Conservation (phyloP, 768 basidiomycete genomes). For the Psilocybe cubensis region DNA sequence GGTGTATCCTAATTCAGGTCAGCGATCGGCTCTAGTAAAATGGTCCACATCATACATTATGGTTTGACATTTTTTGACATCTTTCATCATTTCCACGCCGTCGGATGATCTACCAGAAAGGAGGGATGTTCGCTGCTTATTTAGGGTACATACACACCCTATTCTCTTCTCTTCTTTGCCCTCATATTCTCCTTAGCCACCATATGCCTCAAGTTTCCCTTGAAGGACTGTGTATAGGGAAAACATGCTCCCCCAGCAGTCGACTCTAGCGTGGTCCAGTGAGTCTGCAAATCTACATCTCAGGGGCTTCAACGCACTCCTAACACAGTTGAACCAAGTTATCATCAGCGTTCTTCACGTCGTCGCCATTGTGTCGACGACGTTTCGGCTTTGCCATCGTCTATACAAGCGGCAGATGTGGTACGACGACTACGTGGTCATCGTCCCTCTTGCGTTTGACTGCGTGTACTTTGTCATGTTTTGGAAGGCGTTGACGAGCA, state of each 20-base stretch:
- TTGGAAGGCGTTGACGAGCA: not conserved
- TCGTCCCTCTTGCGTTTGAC: conserved; percentile 2
- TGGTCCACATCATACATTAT: too few species aligned
- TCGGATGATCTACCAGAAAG: too few species aligned
- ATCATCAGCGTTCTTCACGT: conserved; percentile 3
- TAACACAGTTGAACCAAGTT: not conserved
- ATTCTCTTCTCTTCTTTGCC: not conserved
- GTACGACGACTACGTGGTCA: conserved; percentile 4
- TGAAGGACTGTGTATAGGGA: not conserved
- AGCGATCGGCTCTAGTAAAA: too few species aligned
- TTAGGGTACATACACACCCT: too few species aligned
- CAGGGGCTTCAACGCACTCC: not conserved
- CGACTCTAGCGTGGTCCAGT: conserved; percentile 1
- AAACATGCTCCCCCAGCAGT: not conserved
- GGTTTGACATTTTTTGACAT: too few species aligned
- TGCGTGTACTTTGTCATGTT: not conserved
- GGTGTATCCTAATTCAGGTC: too few species aligned
- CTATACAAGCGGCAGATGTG: not conserved
- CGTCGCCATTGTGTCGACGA: not conserved
- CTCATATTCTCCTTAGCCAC: not conserved
- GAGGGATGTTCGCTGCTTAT: too few species aligned
- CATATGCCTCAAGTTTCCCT: not conserved
- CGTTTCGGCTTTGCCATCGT: conserved; percentile 6
- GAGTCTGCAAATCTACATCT: not conserved
- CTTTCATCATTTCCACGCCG: too few species aligned